These are phyloP conservation scores for Crithidia acanthocephali DNA, from an alignment of 208 protist genomes.

Conservation along the genomic window DNA sequence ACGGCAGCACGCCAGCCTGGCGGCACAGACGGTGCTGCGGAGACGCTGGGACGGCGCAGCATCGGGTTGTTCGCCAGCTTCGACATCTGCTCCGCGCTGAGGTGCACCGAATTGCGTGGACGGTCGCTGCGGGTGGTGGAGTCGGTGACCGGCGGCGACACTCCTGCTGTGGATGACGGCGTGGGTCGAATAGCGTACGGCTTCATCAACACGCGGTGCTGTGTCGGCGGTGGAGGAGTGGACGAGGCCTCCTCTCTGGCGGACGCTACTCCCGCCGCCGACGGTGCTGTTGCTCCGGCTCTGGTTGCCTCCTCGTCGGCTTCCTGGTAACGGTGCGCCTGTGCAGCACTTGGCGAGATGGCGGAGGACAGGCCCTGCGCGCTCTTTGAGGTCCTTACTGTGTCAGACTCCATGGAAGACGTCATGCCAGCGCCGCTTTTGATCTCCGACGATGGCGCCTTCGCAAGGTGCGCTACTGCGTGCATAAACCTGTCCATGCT, in stretches of 20 bases:
- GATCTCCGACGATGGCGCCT: neutral
- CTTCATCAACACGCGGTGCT: neutral
- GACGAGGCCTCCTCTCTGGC: neutral
- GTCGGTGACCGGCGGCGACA: no score
- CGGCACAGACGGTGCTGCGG: neutral
- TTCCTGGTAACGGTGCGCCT: constrained; percentile 2
- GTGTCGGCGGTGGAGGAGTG: neutral
- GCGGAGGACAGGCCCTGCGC: neutral
- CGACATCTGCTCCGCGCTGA: neutral
- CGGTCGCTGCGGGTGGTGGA: neutral
- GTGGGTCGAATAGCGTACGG: no score
- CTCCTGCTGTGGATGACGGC: no score
- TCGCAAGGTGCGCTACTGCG: neutral
- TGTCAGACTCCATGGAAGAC: neutral
- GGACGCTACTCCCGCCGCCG: neutral
- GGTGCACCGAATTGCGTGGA: neutral
- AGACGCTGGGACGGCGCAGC: constrained; percentile 7
- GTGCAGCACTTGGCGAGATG: neutral
- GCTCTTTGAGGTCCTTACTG: neutral
- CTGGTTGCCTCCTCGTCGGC: neutral
- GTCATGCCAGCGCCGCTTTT: neutral
- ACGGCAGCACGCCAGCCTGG: neutral
- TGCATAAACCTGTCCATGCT: neutral
- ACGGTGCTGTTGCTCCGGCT: neutral
- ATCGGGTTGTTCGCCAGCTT: neutral